A percentile compares a stretch with the other conserved stretches of the same genome.
Evolutionary conservation across 805 yeast species (phyloP).

Genomic region (Kuraishia piskuri): DNA sequence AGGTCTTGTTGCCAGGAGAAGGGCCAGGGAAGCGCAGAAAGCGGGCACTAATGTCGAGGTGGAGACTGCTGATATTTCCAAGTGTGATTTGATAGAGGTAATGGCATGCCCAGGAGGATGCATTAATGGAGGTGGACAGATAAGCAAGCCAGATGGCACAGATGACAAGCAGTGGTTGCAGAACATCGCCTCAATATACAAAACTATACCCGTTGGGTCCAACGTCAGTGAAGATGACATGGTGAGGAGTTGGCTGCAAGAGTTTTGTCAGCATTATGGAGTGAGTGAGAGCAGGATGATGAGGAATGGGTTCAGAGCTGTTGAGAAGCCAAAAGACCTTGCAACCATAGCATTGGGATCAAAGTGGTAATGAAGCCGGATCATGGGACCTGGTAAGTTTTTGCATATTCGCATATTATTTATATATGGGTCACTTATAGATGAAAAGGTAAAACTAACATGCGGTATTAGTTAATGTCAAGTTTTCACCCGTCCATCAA

Average conservation of each 20-base stretch:
- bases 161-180: conserved; percentile 34
- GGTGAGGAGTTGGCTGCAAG: conserved; percentile 22
- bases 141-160: conserved; percentile 35
- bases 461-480: too few species aligned
- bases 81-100: conserved; percentile 79
- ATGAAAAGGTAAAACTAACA: too few species aligned
- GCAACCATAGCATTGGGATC: conserved; percentile 41
- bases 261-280: conserved; percentile 22
- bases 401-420: too few species aligned
- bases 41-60: conserved; percentile 10
- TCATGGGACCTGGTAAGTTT: too few species aligned
- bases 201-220: conserved; percentile 17
- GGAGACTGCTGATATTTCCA: conserved; percentile 39
- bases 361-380: conserved; percentile 41
- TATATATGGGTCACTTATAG: too few species aligned
- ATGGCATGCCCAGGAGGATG: conserved; percentile 99
- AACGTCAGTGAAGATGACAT: not conserved
- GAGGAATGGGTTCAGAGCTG: conserved; percentile 38
- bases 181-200: conserved; percentile 26
- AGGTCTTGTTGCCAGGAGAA: conserved; percentile 34
- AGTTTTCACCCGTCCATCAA: too few species aligned
- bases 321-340: conserved; percentile 43
- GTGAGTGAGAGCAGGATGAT: conserved; percentile 28
- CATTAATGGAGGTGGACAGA: conserved; percentile 94
- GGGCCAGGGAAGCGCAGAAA: conserved; percentile 26